These are phyloP conservation scores for Metarhizium anisopliae DNA, from an alignment of 2,329 filamentous ascomycete genomes.

Conservation along the genomic window DNA sequence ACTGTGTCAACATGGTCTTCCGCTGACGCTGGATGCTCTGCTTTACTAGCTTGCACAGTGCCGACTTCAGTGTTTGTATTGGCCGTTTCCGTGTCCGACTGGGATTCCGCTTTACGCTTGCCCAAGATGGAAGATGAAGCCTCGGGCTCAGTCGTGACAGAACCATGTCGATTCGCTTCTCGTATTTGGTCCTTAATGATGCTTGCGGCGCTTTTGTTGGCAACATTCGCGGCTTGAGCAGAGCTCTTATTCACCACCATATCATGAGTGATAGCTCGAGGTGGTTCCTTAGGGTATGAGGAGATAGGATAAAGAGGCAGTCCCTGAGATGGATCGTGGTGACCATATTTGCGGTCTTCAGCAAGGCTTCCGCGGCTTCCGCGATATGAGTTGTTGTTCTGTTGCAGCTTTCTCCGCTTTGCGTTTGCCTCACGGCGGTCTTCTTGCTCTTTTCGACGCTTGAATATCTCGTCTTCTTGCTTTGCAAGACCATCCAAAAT, in stretches of 20 bases:
- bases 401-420: slow-evolving; percentile 68
- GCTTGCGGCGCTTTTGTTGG: slow-evolving; percentile 92
- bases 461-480: slow-evolving; percentile 91
- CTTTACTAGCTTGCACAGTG: slow-evolving; percentile 30
- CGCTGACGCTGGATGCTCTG: slow-evolving; percentile 26
- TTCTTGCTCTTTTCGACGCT: slow-evolving; percentile 74
- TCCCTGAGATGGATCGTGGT: slow-evolving; percentile 24
- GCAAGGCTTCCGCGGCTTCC: not conserved
- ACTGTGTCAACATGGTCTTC: slow-evolving; percentile 72
- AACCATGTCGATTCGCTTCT: slow-evolving; percentile 16
- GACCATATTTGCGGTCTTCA: slow-evolving; percentile 18
- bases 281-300: slow-evolving; percentile 43
- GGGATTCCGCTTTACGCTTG: slow-evolving; percentile 62
- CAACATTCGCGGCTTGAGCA: slow-evolving; percentile 60
- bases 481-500: slow-evolving; percentile 84
- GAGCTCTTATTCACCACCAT: slow-evolving; percentile 72
- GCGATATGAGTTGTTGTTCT: slow-evolving; percentile 31
- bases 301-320: slow-evolving; percentile 29
- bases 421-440: slow-evolving; percentile 72
- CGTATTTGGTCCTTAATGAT: slow-evolving; percentile 75
- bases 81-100: slow-evolving; percentile 14
- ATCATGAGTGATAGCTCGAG: slow-evolving; percentile 67
- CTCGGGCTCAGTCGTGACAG: slow-evolving; percentile 16
- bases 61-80: slow-evolving; percentile 18
- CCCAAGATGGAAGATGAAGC: slow-evolving; percentile 44